Evolutionary conservation across 768 basidiomycete genomes (phyloP).

Genomic region (Panaeolus cyanescens): DNA sequence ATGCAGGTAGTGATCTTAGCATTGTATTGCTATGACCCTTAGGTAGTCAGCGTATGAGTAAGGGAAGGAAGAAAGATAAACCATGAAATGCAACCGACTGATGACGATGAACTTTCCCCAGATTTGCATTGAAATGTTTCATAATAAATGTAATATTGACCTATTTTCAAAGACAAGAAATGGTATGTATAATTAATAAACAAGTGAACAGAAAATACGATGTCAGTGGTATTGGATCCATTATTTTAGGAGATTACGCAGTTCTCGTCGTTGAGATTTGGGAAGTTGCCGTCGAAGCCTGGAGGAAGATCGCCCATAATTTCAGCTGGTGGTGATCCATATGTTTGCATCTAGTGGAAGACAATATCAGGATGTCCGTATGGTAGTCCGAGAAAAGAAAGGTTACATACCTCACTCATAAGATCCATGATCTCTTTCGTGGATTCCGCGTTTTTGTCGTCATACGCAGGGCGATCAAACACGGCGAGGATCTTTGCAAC

Average conservation of each 20-base stretch:
- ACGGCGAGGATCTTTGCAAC: constrained; percentile 60
- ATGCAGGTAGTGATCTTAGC: neutral
- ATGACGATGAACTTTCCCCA: neutral
- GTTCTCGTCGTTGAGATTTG: neutral
- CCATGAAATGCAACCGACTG: neutral
- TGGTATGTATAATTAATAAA: constrained; percentile 1
- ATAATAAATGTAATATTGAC: neutral
- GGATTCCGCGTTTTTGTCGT: constrained; percentile 51
- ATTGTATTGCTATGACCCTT: neutral
- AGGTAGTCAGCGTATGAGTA: neutral
- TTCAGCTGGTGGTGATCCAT: constrained; percentile 77
- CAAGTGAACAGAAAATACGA: neutral
- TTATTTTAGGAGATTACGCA: neutral
- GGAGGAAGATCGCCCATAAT: constrained; percentile 85
- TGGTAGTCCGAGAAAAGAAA: neutral
- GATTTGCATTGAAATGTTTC: neutral
- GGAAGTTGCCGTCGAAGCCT: constrained; percentile 35
- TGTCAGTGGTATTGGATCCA: neutral
- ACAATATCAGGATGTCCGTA: neutral
- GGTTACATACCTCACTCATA: constrained; percentile 69
- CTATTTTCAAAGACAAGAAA: neutral
- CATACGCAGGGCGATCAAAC: constrained; percentile 65
- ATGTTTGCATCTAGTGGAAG: constrained; percentile 65
- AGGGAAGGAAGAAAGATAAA: neutral
- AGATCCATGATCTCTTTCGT: constrained; percentile 57